Base-by-base conservation (phyloP, 2,329 filamentous ascomycete genomes). In the Trichoderma gracile region DNA sequence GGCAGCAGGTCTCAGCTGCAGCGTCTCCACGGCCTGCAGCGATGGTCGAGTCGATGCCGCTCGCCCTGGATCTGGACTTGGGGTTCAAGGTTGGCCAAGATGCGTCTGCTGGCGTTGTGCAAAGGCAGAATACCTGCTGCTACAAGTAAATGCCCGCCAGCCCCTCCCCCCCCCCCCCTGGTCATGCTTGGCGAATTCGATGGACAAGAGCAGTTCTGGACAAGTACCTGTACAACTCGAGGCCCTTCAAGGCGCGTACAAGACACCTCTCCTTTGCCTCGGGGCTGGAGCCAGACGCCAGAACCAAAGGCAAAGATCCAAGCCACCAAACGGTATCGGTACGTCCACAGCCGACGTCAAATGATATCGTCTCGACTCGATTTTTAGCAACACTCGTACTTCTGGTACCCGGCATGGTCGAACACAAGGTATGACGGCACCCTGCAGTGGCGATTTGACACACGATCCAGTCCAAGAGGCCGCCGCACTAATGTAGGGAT, bases 361-460 rank as follows among this genome's bases (percentile, higher is more conserved):
- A 33, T 17, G 49, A 52, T 19, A 52, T 33, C 17, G 17, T 15
- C 25, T 30, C 17, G n/a, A 17, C 15, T n/a, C n/a, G 40, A 7
- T 17, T n/a, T 43, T 25, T 52, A 33, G 47, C 47, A 30, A 52
- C 30, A 19, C 30, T 52, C 27, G 49, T 27, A 50, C 25, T 52
- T 52, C 19, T 33, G 30, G 49, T n/a, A 59, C 25, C 50, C 50
- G 27, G 56, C 45, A 52, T 52, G 53, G 56, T 56, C 54, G 56
- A 65, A 30, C 40, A 33, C 45, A 25, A 40, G 25, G 59, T 65
- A 66, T 69, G 66, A 68, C 66, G 59, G 66, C 65, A 65, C 57
- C 65, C 52, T 67, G 68, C 61, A 67, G 67, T 52, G 58, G 61
- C 64, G 54, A 65, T 53, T 61, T 54, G 56, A 60, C 33, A 63